Evolutionary conservation across 345 rosid species (phyloP).

Genomic region (Moringa oleifera): DNA sequence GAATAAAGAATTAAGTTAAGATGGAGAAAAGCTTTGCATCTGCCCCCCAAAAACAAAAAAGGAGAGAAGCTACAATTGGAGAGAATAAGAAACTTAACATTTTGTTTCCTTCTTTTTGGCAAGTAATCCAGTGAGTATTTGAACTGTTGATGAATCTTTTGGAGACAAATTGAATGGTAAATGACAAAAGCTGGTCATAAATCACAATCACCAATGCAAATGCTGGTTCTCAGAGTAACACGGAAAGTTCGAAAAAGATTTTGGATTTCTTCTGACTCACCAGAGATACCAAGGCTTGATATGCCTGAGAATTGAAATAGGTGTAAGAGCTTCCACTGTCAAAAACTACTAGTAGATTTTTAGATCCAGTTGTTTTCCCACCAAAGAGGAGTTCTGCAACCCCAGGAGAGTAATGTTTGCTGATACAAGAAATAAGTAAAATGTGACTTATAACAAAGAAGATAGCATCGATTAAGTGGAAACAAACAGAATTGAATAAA

Average conservation of each 20-base stretch:
- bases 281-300: conserved; percentile 39
- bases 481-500: no score
- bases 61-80: no score
- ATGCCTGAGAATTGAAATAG: conserved; percentile 63
- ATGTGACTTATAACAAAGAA: neutral
- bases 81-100: no score
- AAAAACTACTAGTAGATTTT: conserved; percentile 43
- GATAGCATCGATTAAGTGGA: neutral
- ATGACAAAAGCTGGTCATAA: neutral
- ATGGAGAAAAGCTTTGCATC: no score
- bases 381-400: conserved; percentile 56
- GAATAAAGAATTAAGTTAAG: no score
- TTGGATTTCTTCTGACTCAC: conserved; percentile 34
- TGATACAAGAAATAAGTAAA: conserved; percentile 24
- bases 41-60: no score
- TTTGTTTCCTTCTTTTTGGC: no score
- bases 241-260: neutral
- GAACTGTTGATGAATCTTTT: neutral
- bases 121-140: no score
- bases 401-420: conserved; percentile 82
- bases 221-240: neutral
- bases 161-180: neutral
- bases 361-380: conserved; percentile 55
- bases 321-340: conserved; percentile 96
- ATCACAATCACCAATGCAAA: neutral